phyloP scores from a whole-genome alignment of 2,329 filamentous ascomycete species.

The Coniochaeta sp. region DNA sequence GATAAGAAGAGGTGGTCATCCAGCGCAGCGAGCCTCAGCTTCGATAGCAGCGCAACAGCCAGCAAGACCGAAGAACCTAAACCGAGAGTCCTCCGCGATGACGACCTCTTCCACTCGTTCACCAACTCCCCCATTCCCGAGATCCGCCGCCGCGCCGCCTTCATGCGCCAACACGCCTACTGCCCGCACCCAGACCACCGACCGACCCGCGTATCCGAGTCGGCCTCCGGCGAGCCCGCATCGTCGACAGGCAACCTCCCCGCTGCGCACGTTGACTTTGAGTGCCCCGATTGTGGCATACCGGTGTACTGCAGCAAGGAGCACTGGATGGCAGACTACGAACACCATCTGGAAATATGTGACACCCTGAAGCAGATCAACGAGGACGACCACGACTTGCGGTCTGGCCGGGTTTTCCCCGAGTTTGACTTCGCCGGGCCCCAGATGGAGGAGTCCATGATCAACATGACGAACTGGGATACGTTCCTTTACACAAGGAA shows the following conservation, averaged over 20 bases:
- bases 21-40: not conserved
- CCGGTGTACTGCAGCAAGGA: slow-evolving; percentile 90
- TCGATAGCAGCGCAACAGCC: not conserved
- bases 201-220: slow-evolving; percentile 62
- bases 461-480: slow-evolving; percentile 99
- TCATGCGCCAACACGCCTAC: slow-evolving; percentile 87
- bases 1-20: slow-evolving; percentile 2
- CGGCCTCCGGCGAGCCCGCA: slow-evolving; percentile 54
- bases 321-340: slow-evolving; percentile 95
- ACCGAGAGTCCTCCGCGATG: slow-evolving; percentile 45
- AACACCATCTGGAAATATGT: slow-evolving; percentile 85
- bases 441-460: slow-evolving; percentile 84
- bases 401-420: slow-evolving; percentile 83
- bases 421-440: slow-evolving; percentile 88
- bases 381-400: slow-evolving; percentile 93
- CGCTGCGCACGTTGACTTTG: slow-evolving; percentile 80
- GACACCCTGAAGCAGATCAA: slow-evolving; percentile 90
- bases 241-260: slow-evolving; percentile 45
- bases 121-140: slow-evolving; percentile 81
- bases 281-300: slow-evolving; percentile 93
- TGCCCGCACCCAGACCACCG: slow-evolving; percentile 88
- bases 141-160: slow-evolving; percentile 80
- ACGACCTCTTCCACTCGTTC: slow-evolving; percentile 92
- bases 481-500: slow-evolving; percentile 90
- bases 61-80: slow-evolving; percentile 10